These are phyloP conservation scores for Huntiella abstrusa DNA, from an alignment of 2,329 filamentous ascomycete species.

Conservation along the genomic window DNA sequence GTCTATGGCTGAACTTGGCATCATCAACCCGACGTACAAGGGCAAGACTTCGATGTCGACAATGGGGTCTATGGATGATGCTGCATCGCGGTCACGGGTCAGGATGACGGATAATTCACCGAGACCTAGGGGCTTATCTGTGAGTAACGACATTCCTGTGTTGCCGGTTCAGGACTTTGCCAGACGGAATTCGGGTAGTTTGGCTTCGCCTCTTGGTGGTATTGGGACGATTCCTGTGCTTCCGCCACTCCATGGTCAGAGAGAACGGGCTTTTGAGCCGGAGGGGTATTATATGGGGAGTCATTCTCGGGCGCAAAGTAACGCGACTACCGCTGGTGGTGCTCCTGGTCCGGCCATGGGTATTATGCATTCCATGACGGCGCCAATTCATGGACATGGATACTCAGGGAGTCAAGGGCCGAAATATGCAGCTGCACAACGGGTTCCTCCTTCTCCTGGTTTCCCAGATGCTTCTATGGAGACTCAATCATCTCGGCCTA, in stretches of 20 bases:
- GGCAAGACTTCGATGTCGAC: constrained; percentile 39
- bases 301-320: constrained; percentile 13
- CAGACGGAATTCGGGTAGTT: constrained; percentile 46
- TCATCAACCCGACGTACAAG: constrained; percentile 56
- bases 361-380: constrained; percentile 6
- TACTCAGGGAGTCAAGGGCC: background rate
- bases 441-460: background rate
- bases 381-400: background rate
- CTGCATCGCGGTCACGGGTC: constrained; percentile 27
- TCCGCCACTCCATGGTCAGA: constrained; percentile 34
- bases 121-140: constrained; percentile 39
- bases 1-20: constrained; percentile 49
- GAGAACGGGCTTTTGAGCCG: constrained; percentile 22
- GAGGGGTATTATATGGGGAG: constrained; percentile 29
- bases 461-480: constrained; percentile 20
- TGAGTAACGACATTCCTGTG: constrained; percentile 44
- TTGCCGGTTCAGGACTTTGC: constrained; percentile 47
- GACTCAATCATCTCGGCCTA: constrained; percentile 25
- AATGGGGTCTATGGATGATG: constrained; percentile 35
- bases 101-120: constrained; percentile 30
- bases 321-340: background rate
- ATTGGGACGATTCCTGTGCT: constrained; percentile 15
- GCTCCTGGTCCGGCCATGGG: background rate
- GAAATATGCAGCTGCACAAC: constrained; percentile 12
- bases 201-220: constrained; percentile 38